A percentile compares a stretch with the other conserved stretches of the same genome.
These are phyloP conservation scores for Penicillium sp. DNA, from an alignment of 2,329 filamentous ascomycete genomes.

Conservation along the genomic window DNA sequence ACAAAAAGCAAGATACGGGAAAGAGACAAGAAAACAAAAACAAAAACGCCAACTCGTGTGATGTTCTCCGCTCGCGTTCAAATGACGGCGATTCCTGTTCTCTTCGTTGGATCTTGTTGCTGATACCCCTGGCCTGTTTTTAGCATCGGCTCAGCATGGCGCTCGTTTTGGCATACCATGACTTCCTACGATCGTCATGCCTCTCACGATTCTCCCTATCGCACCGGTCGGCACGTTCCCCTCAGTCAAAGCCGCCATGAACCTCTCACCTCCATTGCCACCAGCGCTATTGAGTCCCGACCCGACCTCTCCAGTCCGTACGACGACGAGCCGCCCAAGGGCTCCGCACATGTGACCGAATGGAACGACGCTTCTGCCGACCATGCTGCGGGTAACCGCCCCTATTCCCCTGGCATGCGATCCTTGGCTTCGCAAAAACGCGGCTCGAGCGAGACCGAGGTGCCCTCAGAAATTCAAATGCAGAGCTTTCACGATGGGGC, in stretches of 20 bases:
- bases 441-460: slow-evolving; percentile 59
- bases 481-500: slow-evolving; percentile 89
- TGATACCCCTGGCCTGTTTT: slow-evolving; percentile 5
- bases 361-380: slow-evolving; percentile 54
- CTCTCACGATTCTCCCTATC: slow-evolving; percentile 85
- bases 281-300: slow-evolving; percentile 77
- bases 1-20: too few species aligned
- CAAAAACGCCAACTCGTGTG: background rate
- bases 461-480: slow-evolving; percentile 84
- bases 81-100: background rate
- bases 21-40: too few species aligned
- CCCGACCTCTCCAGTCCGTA: slow-evolving; percentile 75
- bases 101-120: background rate
- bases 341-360: slow-evolving; percentile 53
- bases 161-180: slow-evolving; percentile 93
- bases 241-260: slow-evolving; percentile 75
- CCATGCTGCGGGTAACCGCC: slow-evolving; percentile 55
- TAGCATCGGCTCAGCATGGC: slow-evolving; percentile 67
- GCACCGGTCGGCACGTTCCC: slow-evolving; percentile 82
- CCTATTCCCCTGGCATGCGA: slow-evolving; percentile 86
- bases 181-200: slow-evolving; percentile 78
- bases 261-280: slow-evolving; percentile 80
- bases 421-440: slow-evolving; percentile 64
- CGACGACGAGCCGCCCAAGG: slow-evolving; percentile 61
- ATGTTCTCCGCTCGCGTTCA: slow-evolving; percentile 1